phyloP scores from a whole-genome alignment of 768 basidiomycete genomes.

The Rubroboletus pulcherrimus region DNA sequence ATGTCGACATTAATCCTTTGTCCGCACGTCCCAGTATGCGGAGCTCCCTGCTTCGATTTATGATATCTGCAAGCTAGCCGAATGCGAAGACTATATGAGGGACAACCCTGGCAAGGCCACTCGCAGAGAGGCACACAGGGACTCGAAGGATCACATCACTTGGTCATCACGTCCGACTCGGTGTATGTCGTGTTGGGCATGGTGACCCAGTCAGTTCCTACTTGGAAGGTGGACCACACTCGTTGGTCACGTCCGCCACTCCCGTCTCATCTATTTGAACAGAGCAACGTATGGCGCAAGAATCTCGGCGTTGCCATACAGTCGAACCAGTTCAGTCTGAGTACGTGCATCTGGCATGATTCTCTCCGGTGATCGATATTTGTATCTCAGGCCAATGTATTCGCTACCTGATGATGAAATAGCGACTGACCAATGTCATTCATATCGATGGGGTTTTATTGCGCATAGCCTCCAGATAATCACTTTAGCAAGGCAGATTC shows the following conservation, averaged over 20 bases:
- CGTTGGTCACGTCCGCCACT: not conserved
- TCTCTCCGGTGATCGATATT: not conserved
- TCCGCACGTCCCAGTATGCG: constrained; percentile 5
- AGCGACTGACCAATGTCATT: not conserved
- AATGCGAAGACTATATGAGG: not conserved
- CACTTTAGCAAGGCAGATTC: not conserved
- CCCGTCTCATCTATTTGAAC: not conserved
- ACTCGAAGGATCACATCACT: not conserved
- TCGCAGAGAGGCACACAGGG: not conserved
- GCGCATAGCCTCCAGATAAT: not conserved
- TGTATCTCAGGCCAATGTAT: not conserved
- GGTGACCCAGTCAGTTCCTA: constrained; percentile 35
- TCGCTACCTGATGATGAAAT: not conserved
- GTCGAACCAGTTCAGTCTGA: constrained; percentile 1
- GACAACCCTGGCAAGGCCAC: no score
- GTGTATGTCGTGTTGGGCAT: constrained; percentile 29
- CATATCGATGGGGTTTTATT: not conserved
- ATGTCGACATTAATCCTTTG: constrained; percentile 19
- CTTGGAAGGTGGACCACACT: constrained; percentile 26
- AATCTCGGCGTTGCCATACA: constrained; percentile 1
- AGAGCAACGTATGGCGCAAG: constrained; percentile 11
- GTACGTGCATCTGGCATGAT: not conserved
- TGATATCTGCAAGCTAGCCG: constrained; percentile 18
- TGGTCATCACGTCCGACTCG: constrained; percentile 6
- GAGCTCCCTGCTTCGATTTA: constrained; percentile 33